Conservation (phyloP, 83 land plant species). For the Diphasiastrum complanatum region DNA sequence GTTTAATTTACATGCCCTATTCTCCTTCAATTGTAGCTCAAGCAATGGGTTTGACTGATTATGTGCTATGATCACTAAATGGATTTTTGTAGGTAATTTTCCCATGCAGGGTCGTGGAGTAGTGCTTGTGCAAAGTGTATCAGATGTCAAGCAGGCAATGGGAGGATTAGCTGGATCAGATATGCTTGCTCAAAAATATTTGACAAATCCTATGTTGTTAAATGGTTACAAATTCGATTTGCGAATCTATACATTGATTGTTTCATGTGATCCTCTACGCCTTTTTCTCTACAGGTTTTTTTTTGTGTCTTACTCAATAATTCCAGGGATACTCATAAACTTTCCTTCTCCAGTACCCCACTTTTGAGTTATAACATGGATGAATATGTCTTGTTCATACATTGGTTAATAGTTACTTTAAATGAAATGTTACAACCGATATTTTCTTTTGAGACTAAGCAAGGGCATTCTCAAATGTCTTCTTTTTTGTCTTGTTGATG, state of each 20-base stretch:
- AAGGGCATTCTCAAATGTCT: no score
- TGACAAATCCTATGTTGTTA: conserved; percentile 34
- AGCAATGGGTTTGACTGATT: not conserved
- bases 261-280: conserved; percentile 37
- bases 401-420: no score
- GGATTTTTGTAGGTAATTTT: no score
- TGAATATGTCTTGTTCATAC: no score
- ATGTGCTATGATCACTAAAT: not conserved
- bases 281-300: conserved; percentile 41
- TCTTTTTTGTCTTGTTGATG: no score
- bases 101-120: conserved; percentile 39
- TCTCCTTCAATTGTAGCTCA: not conserved
- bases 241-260: conserved; percentile 34
- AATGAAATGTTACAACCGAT: no score
- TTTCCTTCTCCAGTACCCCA: no score
- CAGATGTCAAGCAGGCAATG: conserved; percentile 26
- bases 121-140: conserved; percentile 27
- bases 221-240: conserved; percentile 40
- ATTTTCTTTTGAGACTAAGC: no score
- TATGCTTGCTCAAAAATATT: conserved; percentile 33
- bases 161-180: conserved; percentile 27
- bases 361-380: no score
- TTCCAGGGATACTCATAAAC: no score
- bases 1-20: no score
- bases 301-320: conserved; percentile 25